Evolutionary conservation across 495 filamentous ascomycete species (phyloP).

Genomic region (Emericellopsis terricola): DNA sequence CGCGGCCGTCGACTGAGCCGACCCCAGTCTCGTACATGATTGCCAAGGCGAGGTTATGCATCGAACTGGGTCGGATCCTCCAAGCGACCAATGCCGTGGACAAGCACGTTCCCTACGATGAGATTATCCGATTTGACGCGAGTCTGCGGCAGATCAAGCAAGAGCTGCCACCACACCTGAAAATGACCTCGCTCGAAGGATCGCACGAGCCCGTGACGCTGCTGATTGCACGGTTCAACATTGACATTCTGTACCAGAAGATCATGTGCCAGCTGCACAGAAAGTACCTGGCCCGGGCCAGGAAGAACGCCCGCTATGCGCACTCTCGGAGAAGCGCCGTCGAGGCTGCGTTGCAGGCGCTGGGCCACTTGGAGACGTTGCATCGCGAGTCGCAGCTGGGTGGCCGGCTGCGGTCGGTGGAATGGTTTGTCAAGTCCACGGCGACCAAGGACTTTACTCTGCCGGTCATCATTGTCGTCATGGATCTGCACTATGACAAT

Average conservation of each 20-base stretch:
- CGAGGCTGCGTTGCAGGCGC: conserved; percentile 56
- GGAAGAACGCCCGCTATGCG: conserved; percentile 54
- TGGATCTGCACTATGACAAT: conserved; percentile 48
- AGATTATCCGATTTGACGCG: conserved; percentile 58
- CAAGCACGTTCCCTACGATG: conserved; percentile 51
- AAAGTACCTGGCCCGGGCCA: conserved; percentile 54
- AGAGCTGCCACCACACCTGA: conserved; percentile 50
- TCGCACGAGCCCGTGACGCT: conserved; percentile 56
- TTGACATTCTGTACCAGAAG: conserved; percentile 73
- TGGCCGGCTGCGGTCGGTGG: conserved; percentile 51
- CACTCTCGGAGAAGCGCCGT: conserved; percentile 72
- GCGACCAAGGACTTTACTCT: conserved; percentile 76
- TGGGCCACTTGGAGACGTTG: conserved; percentile 60
- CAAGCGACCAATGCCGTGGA: conserved; percentile 29
- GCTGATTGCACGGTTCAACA: conserved; percentile 63
- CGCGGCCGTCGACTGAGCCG: conserved; percentile 54
- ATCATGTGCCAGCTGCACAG: conserved; percentile 69
- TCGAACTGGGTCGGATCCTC: conserved; percentile 33
- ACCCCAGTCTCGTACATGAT: conserved; percentile 87
- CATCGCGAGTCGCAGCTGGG: conserved; percentile 55
- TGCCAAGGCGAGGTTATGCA: conserved; percentile 48
- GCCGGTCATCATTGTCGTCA: conserved; percentile 72
- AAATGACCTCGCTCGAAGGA: conserved; percentile 50
- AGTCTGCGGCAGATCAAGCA: conserved; percentile 49
- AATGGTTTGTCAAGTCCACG: conserved; percentile 56